phyloP scores from a whole-genome alignment of 306 rosid genomes.

The Hippophae rhamnoides region DNA sequence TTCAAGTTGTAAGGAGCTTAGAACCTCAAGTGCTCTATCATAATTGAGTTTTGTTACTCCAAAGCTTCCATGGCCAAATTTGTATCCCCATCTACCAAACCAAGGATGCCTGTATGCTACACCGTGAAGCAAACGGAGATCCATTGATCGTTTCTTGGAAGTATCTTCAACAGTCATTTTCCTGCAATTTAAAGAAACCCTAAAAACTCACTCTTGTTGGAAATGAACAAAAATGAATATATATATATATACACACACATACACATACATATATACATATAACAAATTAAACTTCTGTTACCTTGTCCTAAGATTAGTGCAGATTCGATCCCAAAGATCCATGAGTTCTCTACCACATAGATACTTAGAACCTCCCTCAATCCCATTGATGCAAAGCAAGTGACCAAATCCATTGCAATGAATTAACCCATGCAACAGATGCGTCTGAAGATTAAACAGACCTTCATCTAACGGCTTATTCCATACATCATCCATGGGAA shows the following conservation, averaged over 20 bases:
- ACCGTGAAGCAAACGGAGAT: slow-evolving; percentile 79
- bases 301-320: slow-evolving; percentile 57
- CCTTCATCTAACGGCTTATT: slow-evolving; percentile 56
- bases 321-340: slow-evolving; percentile 85
- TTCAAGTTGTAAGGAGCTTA: slow-evolving; percentile 54
- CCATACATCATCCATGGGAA: slow-evolving; percentile 59
- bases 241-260: not conserved
- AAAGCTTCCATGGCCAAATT: slow-evolving; percentile 64
- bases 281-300: slow-evolving; percentile 8
- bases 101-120: slow-evolving; percentile 82
- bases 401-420: slow-evolving; percentile 83
- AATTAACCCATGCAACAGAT: slow-evolving; percentile 69
- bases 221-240: not conserved
- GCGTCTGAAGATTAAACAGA: slow-evolving; percentile 39
- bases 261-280: not conserved
- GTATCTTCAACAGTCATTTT: slow-evolving; percentile 60
- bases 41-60: slow-evolving; percentile 50
- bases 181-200: slow-evolving; percentile 31
- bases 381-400: slow-evolving; percentile 66
- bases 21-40: slow-evolving; percentile 39
- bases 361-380: slow-evolving; percentile 69
- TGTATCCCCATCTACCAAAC: slow-evolving; percentile 92
- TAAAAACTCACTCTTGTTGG: not conserved
- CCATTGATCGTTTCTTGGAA: slow-evolving; percentile 66
- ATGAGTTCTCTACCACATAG: slow-evolving; percentile 69